These are phyloP conservation scores for Malbranchea zuffiana DNA, from an alignment of 2,329 filamentous ascomycete species.

Conservation along the genomic window DNA sequence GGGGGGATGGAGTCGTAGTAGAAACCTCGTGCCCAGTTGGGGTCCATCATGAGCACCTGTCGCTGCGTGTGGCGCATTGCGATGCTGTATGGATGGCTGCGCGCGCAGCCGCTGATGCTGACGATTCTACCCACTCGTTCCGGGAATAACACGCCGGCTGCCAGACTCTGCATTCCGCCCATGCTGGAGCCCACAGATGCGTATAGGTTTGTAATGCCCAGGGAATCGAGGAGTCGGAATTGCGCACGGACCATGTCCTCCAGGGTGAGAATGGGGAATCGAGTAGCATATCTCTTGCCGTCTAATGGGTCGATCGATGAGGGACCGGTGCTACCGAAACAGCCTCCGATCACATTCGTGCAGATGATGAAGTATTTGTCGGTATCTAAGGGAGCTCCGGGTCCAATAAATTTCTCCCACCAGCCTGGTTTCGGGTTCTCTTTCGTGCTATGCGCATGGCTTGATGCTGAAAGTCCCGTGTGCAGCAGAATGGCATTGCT, in stretches of 20 bases:
- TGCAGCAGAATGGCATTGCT: constrained; percentile 87
- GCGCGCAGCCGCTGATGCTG: constrained; percentile 83
- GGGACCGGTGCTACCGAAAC: constrained; percentile 90
- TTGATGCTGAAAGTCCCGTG: constrained; percentile 92
- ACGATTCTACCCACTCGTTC: constrained; percentile 71
- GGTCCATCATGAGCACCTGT: constrained; percentile 98
- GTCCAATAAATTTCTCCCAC: constrained; percentile 98
- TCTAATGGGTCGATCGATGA: constrained; percentile 79
- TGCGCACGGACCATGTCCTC: constrained; percentile 97
- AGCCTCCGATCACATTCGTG: constrained; percentile 92
- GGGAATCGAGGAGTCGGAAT: constrained; percentile 70
- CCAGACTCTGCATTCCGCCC: constrained; percentile 96
- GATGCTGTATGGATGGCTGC: constrained; percentile 94
- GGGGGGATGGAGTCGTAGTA: constrained; percentile 85
- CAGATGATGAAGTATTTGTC: constrained; percentile 88
- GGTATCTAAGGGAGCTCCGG: constrained; percentile 74
- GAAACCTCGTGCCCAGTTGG: constrained; percentile 89
- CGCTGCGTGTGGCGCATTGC: constrained; percentile 97
- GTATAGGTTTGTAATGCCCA: constrained; percentile 69
- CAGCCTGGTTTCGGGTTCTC: constrained; percentile 80
- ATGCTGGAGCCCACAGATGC: constrained; percentile 93
- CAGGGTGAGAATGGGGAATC: constrained; percentile 91
- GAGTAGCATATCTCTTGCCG: constrained; percentile 78
- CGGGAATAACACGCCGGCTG: constrained; percentile 73
- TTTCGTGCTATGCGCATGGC: constrained; percentile 86